Conservation (phyloP, 495 filamentous ascomycete genomes). For the Amniculicola lignicola region DNA sequence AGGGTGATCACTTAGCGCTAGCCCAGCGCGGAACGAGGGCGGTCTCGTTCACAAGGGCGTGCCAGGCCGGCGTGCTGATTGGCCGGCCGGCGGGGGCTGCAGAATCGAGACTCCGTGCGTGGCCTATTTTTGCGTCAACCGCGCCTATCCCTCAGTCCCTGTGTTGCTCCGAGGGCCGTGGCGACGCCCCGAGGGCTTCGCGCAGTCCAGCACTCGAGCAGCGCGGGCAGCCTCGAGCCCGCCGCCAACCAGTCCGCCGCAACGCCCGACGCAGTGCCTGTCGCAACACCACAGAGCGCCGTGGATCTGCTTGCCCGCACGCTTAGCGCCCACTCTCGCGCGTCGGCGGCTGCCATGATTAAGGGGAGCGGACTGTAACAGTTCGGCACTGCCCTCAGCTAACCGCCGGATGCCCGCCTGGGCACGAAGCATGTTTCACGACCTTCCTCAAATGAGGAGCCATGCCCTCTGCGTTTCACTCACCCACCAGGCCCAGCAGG, state of each 20-base stretch:
- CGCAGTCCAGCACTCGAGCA: not conserved
- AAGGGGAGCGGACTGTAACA: not conserved
- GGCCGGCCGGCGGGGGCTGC: not conserved
- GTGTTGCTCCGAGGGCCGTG: not conserved
- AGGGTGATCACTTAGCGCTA: not conserved
- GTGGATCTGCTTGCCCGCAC: not conserved
- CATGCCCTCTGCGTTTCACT: slow-evolving; percentile 11
- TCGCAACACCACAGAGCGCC: not conserved
- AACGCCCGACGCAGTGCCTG: slow-evolving; percentile 3
- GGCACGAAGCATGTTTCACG: slow-evolving; percentile 8
- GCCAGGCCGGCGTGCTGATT: not conserved
- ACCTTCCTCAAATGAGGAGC: slow-evolving; percentile 10
- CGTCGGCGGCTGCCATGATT: slow-evolving; percentile 6
- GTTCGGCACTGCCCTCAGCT: slow-evolving; percentile 10
- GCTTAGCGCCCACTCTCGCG: not conserved
- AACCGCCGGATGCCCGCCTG: slow-evolving; percentile 5
- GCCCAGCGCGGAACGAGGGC: slow-evolving; percentile 10
- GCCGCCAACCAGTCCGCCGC: not conserved
- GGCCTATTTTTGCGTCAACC: slow-evolving; percentile 11
- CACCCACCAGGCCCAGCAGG: not conserved
- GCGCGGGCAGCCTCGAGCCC: not conserved
- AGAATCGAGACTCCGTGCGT: not conserved
- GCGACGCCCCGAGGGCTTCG: not conserved
- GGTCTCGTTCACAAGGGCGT: not conserved
- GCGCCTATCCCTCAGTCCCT: slow-evolving; percentile 13